A percentile compares a stretch with the other conserved stretches of the same genome.
These are phyloP conservation scores for Neopestalotiopsis sp. DNA, from an alignment of 2,329 filamentous ascomycete species.

Conservation along the genomic window DNA sequence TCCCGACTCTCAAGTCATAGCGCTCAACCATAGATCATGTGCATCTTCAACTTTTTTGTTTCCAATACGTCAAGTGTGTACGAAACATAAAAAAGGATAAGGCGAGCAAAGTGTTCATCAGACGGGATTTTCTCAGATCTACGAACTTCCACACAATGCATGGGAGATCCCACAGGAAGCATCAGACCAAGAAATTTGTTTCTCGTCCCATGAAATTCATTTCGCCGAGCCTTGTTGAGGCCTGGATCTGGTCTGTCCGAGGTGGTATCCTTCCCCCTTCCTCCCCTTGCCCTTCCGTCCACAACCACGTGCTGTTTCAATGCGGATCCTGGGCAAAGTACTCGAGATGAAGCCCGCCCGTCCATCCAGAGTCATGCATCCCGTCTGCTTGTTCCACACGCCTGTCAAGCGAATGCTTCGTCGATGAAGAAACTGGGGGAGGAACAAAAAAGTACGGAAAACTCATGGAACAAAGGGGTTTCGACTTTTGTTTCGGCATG, in stretches of 20 bases:
- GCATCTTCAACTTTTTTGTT: neutral
- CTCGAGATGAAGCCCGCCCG: neutral
- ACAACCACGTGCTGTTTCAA: conserved; percentile 13
- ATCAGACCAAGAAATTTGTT: neutral
- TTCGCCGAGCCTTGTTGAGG: neutral
- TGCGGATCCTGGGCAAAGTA: conserved; percentile 7
- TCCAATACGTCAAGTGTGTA: neutral
- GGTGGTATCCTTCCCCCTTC: neutral
- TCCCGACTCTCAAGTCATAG: neutral
- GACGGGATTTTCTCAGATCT: neutral
- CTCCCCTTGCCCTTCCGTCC: neutral
- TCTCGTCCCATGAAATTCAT: neutral
- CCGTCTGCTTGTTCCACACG: neutral
- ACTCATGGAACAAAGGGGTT: neutral
- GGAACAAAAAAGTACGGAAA: neutral
- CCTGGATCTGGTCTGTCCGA: neutral
- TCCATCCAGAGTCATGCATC: neutral
- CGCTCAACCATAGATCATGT: neutral
- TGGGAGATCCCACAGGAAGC: neutral
- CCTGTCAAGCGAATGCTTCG: neutral
- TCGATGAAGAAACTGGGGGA: neutral
- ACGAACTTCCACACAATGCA: neutral
- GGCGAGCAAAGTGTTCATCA: neutral
- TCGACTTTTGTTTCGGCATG: neutral
- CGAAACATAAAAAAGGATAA: neutral